Conservation (phyloP, 2,329 filamentous ascomycete species). For the Ophiocordyceps sinensis region DNA sequence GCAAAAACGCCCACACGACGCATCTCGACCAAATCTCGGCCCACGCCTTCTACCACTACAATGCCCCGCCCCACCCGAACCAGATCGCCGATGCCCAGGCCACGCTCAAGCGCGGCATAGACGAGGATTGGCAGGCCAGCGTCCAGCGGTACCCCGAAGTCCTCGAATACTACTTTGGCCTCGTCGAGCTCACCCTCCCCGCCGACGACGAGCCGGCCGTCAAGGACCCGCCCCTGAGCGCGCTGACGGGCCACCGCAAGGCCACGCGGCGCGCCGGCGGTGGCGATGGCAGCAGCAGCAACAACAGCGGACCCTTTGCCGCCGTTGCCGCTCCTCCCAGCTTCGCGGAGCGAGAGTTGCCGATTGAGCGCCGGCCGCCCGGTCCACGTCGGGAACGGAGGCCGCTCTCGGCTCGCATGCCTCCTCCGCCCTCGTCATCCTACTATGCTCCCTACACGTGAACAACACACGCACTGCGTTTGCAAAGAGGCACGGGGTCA, state of each 20-base stretch:
- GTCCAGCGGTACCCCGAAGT: slow-evolving; percentile 68
- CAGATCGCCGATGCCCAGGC: slow-evolving; percentile 52
- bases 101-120: slow-evolving; percentile 56
- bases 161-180: slow-evolving; percentile 64
- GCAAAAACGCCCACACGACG: slow-evolving; percentile 40
- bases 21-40: slow-evolving; percentile 41
- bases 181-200: slow-evolving; percentile 53
- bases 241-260: slow-evolving; percentile 34
- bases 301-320: neutral
- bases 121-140: slow-evolving; percentile 64
- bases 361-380: neutral
- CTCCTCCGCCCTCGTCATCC: neutral
- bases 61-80: slow-evolving; percentile 40
- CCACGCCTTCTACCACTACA: slow-evolving; percentile 43
- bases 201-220: slow-evolving; percentile 44
- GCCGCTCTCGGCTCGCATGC: slow-evolving; percentile 1
- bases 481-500: too few relatives aligned
- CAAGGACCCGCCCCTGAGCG: slow-evolving; percentile 44
- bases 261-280: slow-evolving; percentile 20
- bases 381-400: slow-evolving; percentile 1
- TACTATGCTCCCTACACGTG: slow-evolving; percentile 1
- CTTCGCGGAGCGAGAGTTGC: slow-evolving; percentile 10
- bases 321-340: slow-evolving; percentile 2
- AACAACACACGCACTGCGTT: neutral
- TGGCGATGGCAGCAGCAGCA: slow-evolving; percentile 18